Evolutionary conservation across 306 rosid species (phyloP).

Genomic region (Acmispon strigosus): DNA sequence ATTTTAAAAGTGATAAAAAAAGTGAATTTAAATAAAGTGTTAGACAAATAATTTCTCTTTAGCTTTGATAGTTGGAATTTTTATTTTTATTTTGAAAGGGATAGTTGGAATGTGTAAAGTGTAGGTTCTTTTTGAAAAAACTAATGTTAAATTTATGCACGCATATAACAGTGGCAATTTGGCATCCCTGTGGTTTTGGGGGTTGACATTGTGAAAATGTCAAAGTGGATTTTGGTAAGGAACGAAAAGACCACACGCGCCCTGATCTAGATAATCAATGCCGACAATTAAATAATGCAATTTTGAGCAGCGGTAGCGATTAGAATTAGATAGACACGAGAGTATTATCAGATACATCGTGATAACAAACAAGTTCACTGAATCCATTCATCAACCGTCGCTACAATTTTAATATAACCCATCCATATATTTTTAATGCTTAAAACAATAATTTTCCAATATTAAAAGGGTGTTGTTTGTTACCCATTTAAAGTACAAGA

Average conservation of each 20-base stretch:
- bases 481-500: too few species aligned
- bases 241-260: slow-evolving; percentile 12
- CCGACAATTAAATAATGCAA: slow-evolving; percentile 25
- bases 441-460: too few species aligned
- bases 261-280: not conserved
- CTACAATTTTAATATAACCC: not conserved
- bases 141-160: too few species aligned
- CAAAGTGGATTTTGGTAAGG: slow-evolving; percentile 14
- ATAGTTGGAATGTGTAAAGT: too few species aligned
- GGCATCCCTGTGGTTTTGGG: slow-evolving; percentile 25
- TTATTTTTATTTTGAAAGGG: too few species aligned
- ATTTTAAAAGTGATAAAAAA: too few species aligned
- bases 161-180: not conserved
- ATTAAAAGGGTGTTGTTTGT: too few species aligned
- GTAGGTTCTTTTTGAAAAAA: too few species aligned
- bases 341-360: not conserved
- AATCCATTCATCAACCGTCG: slow-evolving; percentile 4
- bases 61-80: too few species aligned
- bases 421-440: too few species aligned
- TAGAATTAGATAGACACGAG: not conserved
- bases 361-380: not conserved
- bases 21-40: too few species aligned
- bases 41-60: too few species aligned
- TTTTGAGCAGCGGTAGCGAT: not conserved
- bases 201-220: slow-evolving; percentile 38